Percentiles rank a stretch among this genome's conserved stretches.
phyloP scores from a whole-genome alignment of 768 basidiomycete genomes.

The Lentinus brumalis region DNA sequence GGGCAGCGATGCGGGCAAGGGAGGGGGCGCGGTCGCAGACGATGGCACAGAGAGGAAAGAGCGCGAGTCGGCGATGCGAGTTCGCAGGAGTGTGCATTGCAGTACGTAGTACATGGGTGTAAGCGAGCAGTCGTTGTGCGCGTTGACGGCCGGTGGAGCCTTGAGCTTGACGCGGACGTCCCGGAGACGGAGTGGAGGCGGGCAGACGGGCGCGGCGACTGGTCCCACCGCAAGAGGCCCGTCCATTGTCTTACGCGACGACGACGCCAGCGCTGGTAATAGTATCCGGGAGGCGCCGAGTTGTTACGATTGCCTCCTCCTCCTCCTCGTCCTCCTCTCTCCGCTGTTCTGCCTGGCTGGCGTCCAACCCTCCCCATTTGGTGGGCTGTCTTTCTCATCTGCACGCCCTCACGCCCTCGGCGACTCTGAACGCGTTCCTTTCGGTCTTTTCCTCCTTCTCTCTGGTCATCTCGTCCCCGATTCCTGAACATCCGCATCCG shows the following conservation, averaged over 20 bases:
- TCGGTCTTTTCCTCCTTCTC: conserved; percentile 21
- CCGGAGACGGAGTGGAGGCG: no score
- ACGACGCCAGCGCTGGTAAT: conserved; percentile 10
- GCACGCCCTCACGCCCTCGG: conserved; percentile 19
- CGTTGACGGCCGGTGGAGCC: no score
- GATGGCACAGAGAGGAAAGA: no score
- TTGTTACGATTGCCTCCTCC: conserved; percentile 9
- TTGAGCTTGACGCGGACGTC: no score
- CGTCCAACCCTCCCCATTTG: conserved; percentile 22
- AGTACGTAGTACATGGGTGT: no score
- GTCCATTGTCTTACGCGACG: conserved; percentile 9
- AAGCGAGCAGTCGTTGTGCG: no score
- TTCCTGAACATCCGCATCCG: conserved; percentile 5
- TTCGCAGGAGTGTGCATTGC: no score
- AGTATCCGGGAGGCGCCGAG: conserved; percentile 4
- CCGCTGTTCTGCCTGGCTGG: conserved; percentile 29
- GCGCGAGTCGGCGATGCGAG: no score
- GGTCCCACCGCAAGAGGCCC: no score
- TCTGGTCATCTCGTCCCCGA: conserved; percentile 5
- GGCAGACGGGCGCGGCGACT: no score
- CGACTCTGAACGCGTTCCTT: conserved; percentile 32
- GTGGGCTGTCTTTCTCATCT: conserved; percentile 13
- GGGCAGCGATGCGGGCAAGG: no score
- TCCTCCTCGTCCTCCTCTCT: conserved; percentile 19
- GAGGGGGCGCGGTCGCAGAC: no score